Evolutionary conservation across 2,329 filamentous ascomycete genomes (phyloP), one percentile per base, ranked within the genome.

Genomic region (Pseudogymnoascus sp.): DNA sequence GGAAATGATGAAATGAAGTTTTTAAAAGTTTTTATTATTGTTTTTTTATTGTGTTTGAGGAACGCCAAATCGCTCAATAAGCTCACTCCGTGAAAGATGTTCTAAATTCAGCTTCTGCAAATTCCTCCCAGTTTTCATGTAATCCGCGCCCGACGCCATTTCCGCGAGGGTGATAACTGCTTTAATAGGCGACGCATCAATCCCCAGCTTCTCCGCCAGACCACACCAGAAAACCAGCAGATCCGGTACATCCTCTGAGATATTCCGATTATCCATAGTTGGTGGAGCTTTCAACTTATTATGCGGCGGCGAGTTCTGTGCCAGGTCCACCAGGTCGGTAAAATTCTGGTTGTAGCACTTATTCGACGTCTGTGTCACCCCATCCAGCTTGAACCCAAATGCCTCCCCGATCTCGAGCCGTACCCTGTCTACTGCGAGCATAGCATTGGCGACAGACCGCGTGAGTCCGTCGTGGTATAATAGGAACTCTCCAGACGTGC

Each of bases 301-400:
- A 33, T 71, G 70, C 8, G 70, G 70, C 19, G 63, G 62, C 1
- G 69, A 70, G 11, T 67, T 63, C 16, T 62, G 67, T 1, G 66
- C 70, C 33, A 71, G 64, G 35, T 68, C 66, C 6, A 71, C 69
- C 1, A 71, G 60, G 56, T 67, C 64, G 12, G 64, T 66, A 40
- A 70, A 71, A 8, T 35, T 60, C 35, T 70, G 69, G 11, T 62
- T 62, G 63, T 71, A 71, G 61, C 70, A 70, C 60, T 69, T 66
- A 61, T 71, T 71, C 24, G 68, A 70, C 10, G 68, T 64, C 19
- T 69, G 63, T 12, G 70, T 40, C 2, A 66, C 63, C 26, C 64
- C 67, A n/a, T 65, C 64, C 16, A 71, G 59, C 7, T 61, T 50
- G 4, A 71, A 63, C 10, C 70, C 70, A 14, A 71, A 65, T 0